phyloP scores from a whole-genome alignment of 73 alveolate species.

The Tetrahymena elliotti region DNA sequence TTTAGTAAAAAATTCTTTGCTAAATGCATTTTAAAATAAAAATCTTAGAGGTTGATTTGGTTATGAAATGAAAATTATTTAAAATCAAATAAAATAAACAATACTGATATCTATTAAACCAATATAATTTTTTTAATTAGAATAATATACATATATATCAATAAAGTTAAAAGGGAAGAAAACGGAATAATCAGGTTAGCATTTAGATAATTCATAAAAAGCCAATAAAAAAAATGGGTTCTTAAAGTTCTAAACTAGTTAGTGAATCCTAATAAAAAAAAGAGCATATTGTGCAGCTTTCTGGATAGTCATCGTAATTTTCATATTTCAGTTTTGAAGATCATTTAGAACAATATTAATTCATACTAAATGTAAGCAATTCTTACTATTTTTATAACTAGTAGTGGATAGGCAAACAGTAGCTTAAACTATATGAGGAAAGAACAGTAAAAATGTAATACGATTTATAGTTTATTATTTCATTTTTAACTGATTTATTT shows the following conservation, averaged over 20 bases:
- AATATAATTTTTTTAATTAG: neutral
- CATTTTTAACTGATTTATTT: too few species aligned
- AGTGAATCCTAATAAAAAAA: constrained; percentile 16
- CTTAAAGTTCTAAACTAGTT: constrained; percentile 37
- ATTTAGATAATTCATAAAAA: neutral
- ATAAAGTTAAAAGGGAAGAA: neutral
- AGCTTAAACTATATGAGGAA: neutral
- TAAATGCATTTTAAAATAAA: neutral
- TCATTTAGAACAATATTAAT: too few species aligned
- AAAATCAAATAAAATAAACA: neutral
- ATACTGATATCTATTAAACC: neutral
- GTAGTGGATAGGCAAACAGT: neutral
- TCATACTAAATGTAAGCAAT: neutral
- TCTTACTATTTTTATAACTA: neutral
- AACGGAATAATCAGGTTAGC: neutral
- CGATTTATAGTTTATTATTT: neutral
- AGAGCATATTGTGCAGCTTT: constrained; percentile 11
- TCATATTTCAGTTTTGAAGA: neutral
- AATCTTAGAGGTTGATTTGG: neutral
- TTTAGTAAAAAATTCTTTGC: neutral
- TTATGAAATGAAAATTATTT: neutral
- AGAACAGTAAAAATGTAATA: neutral
- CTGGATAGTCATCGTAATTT: constrained; percentile 31
- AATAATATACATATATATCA: neutral
- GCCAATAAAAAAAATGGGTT: constrained; percentile 10